Base-by-base conservation (phyloP, 129 eudicot genomes). In the Escallonia herrerae region DNA sequence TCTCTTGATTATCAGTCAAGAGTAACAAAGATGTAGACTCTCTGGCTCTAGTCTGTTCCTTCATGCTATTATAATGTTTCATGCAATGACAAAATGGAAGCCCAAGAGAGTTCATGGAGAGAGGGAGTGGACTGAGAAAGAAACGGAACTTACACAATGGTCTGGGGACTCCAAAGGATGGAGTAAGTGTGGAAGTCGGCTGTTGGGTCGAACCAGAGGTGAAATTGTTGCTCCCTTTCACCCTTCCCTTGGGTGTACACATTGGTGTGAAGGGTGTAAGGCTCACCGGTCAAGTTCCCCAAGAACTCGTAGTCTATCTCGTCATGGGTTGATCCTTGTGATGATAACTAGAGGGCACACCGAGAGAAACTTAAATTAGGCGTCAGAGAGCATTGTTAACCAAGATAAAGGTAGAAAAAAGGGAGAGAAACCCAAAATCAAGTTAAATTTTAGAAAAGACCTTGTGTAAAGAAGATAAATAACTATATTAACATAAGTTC, bases 141-240 rank as follows among this genome's bases (percentile, higher is more conserved):
- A 22, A 0, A 22, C 33, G 2, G 58, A 3, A n/a, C 58, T 53
- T 53, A 53, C 58, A 53, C 14, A 53, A 53, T 53, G 33, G 22
- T 15, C 13, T 53, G 58, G 22, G 58, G 58, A 33, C 14, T 53
- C 58, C 58, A 53, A 53, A 53, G 58, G 58, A 53, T 53, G 58
- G 58, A 53, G 33, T 53, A 53, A 7, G 58, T 53, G 58, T 53
- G 58, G 58, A 53, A 53, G 14, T 53, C 58, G 14, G 58, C 58
- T 0, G 58, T 53, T 53, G 58, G 58, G 58, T 53, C 58, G 22
- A 53, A 53, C 58, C 58, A 53, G 14, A 53, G 58, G n/a, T 53
- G 33, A 6, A 53, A 53, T 14, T 53, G 58, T 11, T 53, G 58
- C 7, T 53, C 58, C 14, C 58, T 53, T 2, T 53, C 33, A 8